Evolutionary conservation across 768 basidiomycete genomes (phyloP).

Genomic region (Macrolepiota albuminosa): DNA sequence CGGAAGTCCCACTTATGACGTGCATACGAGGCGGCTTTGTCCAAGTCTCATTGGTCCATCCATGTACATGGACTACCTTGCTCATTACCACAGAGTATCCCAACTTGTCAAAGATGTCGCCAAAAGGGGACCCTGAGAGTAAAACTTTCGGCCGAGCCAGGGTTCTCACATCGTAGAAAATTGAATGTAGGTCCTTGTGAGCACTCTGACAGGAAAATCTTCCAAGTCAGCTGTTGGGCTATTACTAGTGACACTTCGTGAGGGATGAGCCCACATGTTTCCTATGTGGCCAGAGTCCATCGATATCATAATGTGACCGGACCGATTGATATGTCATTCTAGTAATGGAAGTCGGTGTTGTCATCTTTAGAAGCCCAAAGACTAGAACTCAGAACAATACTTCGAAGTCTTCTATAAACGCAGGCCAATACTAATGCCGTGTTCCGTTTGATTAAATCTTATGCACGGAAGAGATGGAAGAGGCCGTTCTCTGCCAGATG

Average conservation of each 20-base stretch:
- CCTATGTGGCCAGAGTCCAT: neutral
- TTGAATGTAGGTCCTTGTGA: neutral
- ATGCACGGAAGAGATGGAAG: neutral
- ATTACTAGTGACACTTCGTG: neutral
- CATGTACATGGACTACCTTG: neutral
- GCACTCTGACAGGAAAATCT: neutral
- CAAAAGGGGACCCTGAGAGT: neutral
- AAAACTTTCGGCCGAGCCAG: neutral
- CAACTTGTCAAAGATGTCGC: neutral
- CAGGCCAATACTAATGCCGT: slow-evolving; percentile 29
- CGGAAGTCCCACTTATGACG: neutral
- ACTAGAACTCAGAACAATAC: neutral
- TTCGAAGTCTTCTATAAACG: neutral
- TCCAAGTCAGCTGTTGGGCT: neutral
- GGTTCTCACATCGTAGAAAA: neutral
- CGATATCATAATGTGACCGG: neutral
- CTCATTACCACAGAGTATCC: no score
- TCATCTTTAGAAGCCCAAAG: neutral
- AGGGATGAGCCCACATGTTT: neutral
- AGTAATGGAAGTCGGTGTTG: neutral
- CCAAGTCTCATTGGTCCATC: neutral
- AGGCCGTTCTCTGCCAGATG: neutral
- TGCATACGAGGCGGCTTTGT: no score
- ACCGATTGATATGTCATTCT: neutral
- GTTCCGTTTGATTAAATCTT: neutral